A percentile compares a stretch with the other conserved stretches of the same genome.
phyloP scores from a whole-genome alignment of 805 yeast genomes.

The Wickerhamiella australiensis region DNA sequence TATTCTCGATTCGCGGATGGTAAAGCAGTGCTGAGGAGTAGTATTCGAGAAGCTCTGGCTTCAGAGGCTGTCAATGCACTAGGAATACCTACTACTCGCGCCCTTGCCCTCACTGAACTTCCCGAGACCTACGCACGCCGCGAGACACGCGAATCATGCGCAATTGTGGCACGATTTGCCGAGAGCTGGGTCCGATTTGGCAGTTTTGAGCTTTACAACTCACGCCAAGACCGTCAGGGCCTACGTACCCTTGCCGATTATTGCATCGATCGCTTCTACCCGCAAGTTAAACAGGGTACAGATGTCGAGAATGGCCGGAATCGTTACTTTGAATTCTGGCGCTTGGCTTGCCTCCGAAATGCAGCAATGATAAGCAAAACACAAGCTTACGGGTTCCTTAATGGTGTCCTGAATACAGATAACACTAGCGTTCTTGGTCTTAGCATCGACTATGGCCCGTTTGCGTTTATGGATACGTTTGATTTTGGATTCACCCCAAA shows the following conservation, averaged over 20 bases:
- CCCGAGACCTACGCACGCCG: slow-evolving; percentile 73
- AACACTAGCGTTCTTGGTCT: slow-evolving; percentile 83
- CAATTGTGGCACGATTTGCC: slow-evolving; percentile 73
- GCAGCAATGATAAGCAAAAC: slow-evolving; percentile 70
- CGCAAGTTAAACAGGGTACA: slow-evolving; percentile 25
- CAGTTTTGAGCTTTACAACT: slow-evolving; percentile 68
- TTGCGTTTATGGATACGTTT: slow-evolving; percentile 76
- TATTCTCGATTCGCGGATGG: slow-evolving; percentile 95
- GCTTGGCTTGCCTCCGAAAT: slow-evolving; percentile 59
- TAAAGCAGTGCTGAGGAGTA: slow-evolving; percentile 78
- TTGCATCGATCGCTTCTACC: slow-evolving; percentile 52
- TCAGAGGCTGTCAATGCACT: slow-evolving; percentile 71
- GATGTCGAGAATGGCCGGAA: slow-evolving; percentile 16
- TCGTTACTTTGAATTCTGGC: slow-evolving; percentile 56
- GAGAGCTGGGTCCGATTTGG: slow-evolving; percentile 83
- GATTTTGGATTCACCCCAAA: slow-evolving; percentile 79
- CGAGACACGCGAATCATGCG: slow-evolving; percentile 63
- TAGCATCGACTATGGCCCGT: slow-evolving; percentile 90
- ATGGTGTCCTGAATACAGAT: slow-evolving; percentile 91
- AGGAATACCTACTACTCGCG: slow-evolving; percentile 80
- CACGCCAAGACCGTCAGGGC: slow-evolving; percentile 57
- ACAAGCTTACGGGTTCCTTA: slow-evolving; percentile 86
- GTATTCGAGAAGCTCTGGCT: slow-evolving; percentile 75
- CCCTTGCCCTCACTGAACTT: slow-evolving; percentile 55
- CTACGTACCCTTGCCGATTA: slow-evolving; percentile 56